Conservation (phyloP, 1,284 basidiomycete genomes). For the Pseudozyma sp. region DNA sequence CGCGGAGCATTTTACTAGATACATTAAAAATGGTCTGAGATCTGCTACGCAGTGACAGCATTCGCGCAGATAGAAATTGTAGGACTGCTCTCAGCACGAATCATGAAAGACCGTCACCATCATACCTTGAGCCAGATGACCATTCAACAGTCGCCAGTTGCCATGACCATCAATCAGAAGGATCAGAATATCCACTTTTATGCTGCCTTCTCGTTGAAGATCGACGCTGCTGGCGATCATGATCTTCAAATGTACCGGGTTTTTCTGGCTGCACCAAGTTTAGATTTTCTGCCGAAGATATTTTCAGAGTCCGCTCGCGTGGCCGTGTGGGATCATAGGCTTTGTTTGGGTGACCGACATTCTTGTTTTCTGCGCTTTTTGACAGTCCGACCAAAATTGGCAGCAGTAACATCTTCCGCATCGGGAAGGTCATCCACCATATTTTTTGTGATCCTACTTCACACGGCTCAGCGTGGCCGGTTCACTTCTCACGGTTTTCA, state of each 20-base stretch:
- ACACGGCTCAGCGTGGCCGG: background rate
- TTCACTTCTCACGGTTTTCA: background rate
- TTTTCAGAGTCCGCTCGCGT: constrained; percentile 11
- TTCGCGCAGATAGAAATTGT: background rate
- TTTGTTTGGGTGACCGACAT: constrained; percentile 5
- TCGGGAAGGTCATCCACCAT: constrained; percentile 19
- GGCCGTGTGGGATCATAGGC: background rate
- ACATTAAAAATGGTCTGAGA: background rate
- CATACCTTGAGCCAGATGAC: background rate
- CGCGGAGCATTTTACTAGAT: constrained; percentile 3
- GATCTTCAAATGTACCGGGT: too few species aligned
- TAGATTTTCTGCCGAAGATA: background rate
- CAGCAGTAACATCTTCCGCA: constrained; percentile 40
- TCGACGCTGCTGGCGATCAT: too few species aligned
- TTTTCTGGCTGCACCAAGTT: background rate
- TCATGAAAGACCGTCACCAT: background rate
- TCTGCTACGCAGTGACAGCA: constrained; percentile 3
- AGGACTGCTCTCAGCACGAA: too few species aligned
- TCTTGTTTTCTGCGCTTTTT: constrained; percentile 22
- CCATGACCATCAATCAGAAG: too few species aligned
- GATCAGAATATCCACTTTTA: too few species aligned
- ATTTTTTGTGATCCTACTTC: background rate
- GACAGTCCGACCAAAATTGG: constrained; percentile 34
- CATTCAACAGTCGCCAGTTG: too few species aligned
- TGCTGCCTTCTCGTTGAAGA: background rate